phyloP scores from a whole-genome alignment of 495 filamentous ascomycete species.

The Penicillium simplicissimum region DNA sequence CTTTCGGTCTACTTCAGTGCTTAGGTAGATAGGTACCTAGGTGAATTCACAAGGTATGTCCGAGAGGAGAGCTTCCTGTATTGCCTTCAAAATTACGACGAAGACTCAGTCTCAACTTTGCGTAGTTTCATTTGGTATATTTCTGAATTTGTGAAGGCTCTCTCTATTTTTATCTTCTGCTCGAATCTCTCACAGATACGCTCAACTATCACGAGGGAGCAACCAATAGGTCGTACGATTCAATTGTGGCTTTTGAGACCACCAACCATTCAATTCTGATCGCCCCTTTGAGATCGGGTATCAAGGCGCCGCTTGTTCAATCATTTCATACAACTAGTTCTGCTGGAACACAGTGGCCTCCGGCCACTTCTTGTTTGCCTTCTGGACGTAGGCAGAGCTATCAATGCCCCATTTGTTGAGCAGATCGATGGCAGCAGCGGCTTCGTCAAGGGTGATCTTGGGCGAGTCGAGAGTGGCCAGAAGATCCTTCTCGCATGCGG shows the following conservation, averaged over 20 bases:
- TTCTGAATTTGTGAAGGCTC: not conserved
- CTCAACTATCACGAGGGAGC: not conserved
- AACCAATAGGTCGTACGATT: not conserved
- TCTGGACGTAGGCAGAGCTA: conserved; percentile 58
- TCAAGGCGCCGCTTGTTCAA: not conserved
- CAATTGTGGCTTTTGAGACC: not conserved
- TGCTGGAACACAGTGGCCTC: conserved; percentile 61
- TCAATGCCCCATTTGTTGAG: conserved; percentile 62
- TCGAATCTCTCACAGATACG: not conserved
- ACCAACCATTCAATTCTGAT: not conserved
- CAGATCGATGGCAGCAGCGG: conserved; percentile 57
- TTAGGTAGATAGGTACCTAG: not conserved
- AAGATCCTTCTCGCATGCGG: conserved; percentile 61
- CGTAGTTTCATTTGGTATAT: conserved; percentile 1
- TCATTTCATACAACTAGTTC: conserved; percentile 20
- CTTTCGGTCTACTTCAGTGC: not conserved
- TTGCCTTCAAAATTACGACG: not conserved
- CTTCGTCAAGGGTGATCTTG: conserved; percentile 59
- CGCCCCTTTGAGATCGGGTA: not conserved
- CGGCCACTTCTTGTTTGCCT: conserved; percentile 70
- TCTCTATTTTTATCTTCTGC: not conserved
- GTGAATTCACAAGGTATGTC: not conserved
- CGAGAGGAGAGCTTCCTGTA: too few species aligned
- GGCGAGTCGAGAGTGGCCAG: conserved; percentile 55
- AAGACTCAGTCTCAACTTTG: not conserved